Evolutionary conservation across 805 yeast species (phyloP).

Genomic region (Ogataea chonburiensis): DNA sequence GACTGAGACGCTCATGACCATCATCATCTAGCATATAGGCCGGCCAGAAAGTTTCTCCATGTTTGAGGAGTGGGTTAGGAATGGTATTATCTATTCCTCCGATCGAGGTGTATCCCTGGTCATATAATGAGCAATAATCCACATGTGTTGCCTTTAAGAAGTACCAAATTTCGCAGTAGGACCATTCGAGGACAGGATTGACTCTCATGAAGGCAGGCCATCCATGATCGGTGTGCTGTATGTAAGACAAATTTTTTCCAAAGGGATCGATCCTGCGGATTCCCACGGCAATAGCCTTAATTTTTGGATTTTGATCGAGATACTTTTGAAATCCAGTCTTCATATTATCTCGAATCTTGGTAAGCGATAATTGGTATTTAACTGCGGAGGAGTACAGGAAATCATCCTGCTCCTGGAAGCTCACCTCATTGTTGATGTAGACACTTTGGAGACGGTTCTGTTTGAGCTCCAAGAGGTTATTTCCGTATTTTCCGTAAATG

Average conservation of each 20-base stretch:
- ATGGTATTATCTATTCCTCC: conserved; percentile 76
- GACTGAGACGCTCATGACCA: conserved; percentile 52
- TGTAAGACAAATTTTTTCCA: conserved; percentile 54
- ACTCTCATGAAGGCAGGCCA: conserved; percentile 89
- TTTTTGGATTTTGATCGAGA: conserved; percentile 46
- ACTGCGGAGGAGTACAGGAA: conserved; percentile 59
- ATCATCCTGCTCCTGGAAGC: conserved; percentile 66
- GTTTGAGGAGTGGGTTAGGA: conserved; percentile 61
- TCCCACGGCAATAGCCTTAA: conserved; percentile 83
- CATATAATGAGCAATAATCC: conserved; percentile 75
- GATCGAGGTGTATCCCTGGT: conserved; percentile 81
- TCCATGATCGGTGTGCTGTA: conserved; percentile 79
- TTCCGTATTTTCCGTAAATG: conserved; percentile 25
- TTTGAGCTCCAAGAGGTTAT: conserved; percentile 16
- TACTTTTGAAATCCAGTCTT: conserved; percentile 69
- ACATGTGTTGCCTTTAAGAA: conserved; percentile 61
- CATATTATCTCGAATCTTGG: conserved; percentile 46
- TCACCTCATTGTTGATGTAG: conserved; percentile 70
- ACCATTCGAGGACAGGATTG: conserved; percentile 91
- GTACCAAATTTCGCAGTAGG: conserved; percentile 79
- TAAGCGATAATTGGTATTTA: conserved; percentile 53
- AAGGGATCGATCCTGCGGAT: conserved; percentile 86
- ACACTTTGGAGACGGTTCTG: conserved; percentile 46
- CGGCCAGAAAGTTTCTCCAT: conserved; percentile 37
- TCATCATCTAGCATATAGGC: conserved; percentile 62